phyloP scores from a whole-genome alignment of 1,284 basidiomycete species.

The Mycosarcoma maydis region DNA sequence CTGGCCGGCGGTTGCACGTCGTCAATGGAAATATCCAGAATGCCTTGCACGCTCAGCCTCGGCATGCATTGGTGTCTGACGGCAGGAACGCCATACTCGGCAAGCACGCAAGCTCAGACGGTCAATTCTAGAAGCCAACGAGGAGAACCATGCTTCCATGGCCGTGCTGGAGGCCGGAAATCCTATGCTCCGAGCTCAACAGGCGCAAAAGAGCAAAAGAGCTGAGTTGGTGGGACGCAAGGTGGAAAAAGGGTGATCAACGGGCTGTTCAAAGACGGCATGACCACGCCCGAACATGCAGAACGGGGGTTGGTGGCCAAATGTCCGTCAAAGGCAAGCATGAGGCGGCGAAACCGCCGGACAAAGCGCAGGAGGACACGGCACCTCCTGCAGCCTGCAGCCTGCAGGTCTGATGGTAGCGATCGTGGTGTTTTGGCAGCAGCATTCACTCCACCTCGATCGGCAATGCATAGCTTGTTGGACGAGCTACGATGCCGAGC shows the following conservation, averaged over 20 bases:
- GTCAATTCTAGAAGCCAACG: too few species aligned
- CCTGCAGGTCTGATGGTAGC: too few species aligned
- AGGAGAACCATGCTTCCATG: not conserved
- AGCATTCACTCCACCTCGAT: too few species aligned
- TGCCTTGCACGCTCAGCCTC: too few species aligned
- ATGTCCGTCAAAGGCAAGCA: too few species aligned
- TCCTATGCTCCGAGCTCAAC: not conserved
- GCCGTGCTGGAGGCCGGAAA: not conserved
- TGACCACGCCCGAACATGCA: conserved; percentile 12
- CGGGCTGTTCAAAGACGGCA: not conserved
- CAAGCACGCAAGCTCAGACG: not conserved
- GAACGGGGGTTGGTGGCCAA: conserved; percentile 10
- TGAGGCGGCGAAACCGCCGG: too few species aligned
- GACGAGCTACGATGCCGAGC: too few species aligned
- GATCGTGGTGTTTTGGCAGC: too few species aligned
- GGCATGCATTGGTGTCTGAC: not conserved
- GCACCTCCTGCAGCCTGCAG: too few species aligned
- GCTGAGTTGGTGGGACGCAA: not conserved
- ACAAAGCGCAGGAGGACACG: too few species aligned
- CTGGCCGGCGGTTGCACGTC: not conserved
- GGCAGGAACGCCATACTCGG: not conserved
- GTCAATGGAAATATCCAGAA: too few species aligned
- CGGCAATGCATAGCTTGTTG: too few species aligned
- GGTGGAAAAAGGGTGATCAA: not conserved
- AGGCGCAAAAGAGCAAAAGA: not conserved